Conservation (phyloP, 768 basidiomycete genomes). For the Pisolithus microcarpus region DNA sequence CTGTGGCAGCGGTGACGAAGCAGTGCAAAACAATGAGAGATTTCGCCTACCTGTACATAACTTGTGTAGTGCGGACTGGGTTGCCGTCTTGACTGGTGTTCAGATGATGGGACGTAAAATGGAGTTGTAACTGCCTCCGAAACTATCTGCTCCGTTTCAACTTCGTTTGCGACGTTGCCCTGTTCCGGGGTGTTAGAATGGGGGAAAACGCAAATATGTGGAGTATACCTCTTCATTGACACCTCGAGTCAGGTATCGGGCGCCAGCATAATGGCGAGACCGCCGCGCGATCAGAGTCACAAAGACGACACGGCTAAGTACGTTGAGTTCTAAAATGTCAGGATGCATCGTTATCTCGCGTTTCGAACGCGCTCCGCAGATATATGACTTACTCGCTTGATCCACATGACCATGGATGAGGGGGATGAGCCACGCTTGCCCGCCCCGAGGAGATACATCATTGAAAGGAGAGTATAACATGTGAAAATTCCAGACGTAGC, state of each 20-base stretch:
- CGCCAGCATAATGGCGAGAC: conserved; percentile 93
- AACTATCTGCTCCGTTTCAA: conserved; percentile 97
- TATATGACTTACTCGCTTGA: conserved; percentile 79
- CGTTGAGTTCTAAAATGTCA: conserved; percentile 63
- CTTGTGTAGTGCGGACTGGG: conserved; percentile 88
- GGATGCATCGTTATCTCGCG: neutral
- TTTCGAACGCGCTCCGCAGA: neutral
- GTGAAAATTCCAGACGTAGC: conserved; percentile 94
- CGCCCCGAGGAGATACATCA: conserved; percentile 33
- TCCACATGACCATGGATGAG: conserved; percentile 95
- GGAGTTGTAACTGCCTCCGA: conserved; percentile 84
- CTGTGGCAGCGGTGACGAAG: conserved; percentile 28
- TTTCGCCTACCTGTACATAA: conserved; percentile 69
- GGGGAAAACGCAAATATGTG: neutral
- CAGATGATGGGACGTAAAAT: conserved; percentile 64
- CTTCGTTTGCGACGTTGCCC: conserved; percentile 98
- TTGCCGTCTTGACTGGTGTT: conserved; percentile 35
- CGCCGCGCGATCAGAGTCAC: conserved; percentile 92
- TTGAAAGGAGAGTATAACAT: conserved; percentile 68
- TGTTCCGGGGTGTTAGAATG: conserved; percentile 22
- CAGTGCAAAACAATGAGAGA: neutral
- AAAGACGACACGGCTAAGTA: conserved; percentile 84
- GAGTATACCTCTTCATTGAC: conserved; percentile 77
- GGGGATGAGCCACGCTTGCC: conserved; percentile 81
- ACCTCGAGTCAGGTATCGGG: conserved; percentile 88